These are phyloP conservation scores for Alisma plantagoaquatica DNA, from an alignment of 106 monocot genomes.

Conservation along the genomic window DNA sequence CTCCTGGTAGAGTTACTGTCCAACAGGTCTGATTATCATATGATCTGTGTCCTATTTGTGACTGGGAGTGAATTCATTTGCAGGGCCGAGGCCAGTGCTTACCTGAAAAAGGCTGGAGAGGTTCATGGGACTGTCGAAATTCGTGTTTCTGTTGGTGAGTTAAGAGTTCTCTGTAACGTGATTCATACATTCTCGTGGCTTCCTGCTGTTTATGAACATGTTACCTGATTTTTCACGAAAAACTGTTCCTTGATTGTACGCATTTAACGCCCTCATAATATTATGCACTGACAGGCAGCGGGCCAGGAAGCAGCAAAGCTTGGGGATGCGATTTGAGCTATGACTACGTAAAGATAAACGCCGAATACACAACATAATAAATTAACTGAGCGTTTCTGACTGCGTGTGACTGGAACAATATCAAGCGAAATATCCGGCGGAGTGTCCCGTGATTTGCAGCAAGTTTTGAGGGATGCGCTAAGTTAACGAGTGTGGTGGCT, in stretches of 20 bases:
- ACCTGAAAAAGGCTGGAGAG: conserved; percentile 71
- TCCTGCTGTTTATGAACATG: conserved; percentile 1
- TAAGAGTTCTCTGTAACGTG: background rate
- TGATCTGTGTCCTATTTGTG: no score
- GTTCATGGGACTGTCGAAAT: conserved; percentile 89
- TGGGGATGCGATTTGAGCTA: conserved; percentile 99
- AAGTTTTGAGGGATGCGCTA: no score
- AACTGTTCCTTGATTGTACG: background rate
- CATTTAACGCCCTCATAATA: background rate
- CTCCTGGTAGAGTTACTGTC: no score
- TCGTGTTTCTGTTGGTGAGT: conserved; percentile 68
- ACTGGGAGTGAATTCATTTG: no score
- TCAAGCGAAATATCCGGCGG: no score
- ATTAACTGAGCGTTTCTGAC: background rate
- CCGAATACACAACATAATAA: conserved; percentile 79
- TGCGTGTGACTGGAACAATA: no score
- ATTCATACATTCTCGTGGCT: background rate
- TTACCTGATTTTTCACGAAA: background rate
- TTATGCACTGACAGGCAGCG: conserved; percentile 25
- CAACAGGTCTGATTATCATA: no score
- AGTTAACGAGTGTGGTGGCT: no score
- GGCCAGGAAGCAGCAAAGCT: conserved; percentile 53
- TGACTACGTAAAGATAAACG: conserved; percentile 96
- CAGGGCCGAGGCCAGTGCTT: conserved; percentile 67
- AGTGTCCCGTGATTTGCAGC: no score